Evolutionary conservation across 2,329 filamentous ascomycete species (phyloP).

Genomic region (Cercospora zeina): DNA sequence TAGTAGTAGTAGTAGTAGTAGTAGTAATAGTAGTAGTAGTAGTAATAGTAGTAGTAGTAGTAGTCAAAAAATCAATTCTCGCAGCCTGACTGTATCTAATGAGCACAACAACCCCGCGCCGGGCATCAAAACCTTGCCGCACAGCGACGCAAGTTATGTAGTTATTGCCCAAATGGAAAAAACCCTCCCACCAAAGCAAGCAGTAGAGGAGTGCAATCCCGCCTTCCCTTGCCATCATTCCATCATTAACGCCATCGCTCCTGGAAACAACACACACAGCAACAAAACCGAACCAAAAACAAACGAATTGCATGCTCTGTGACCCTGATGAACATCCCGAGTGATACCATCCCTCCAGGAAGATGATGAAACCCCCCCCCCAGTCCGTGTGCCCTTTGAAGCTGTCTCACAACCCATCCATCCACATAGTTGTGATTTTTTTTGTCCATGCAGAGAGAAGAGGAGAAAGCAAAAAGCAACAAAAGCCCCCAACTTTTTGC

Average conservation of each 20-base stretch:
- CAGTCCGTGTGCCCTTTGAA: not conserved
- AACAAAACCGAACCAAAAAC: not conserved
- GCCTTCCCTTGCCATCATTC: not conserved
- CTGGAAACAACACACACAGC: not conserved
- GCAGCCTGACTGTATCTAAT: too few species aligned
- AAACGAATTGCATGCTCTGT: too few species aligned
- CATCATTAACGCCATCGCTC: not conserved
- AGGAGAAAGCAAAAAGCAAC: not conserved
- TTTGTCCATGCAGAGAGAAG: constrained; percentile 1
- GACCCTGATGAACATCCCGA: not conserved
- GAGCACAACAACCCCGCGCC: too few species aligned
- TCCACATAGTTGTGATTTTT: not conserved
- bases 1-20: too few species aligned
- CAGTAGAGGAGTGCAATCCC: not conserved
- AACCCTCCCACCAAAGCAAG: too few species aligned
- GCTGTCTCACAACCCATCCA: not conserved
- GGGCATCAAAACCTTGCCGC: too few species aligned
- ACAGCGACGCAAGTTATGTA: too few species aligned
- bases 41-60: too few species aligned
- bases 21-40: too few species aligned
- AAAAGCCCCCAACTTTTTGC: not conserved
- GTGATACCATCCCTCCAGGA: not conserved
- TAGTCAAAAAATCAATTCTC: too few species aligned
- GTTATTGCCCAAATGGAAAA: too few species aligned
- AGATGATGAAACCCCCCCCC: not conserved